A percentile compares a stretch with the other conserved stretches of the same genome.
Evolutionary conservation across 192 early-diverging fungal species (phyloP).

Genomic region (Coemansia sp.): DNA sequence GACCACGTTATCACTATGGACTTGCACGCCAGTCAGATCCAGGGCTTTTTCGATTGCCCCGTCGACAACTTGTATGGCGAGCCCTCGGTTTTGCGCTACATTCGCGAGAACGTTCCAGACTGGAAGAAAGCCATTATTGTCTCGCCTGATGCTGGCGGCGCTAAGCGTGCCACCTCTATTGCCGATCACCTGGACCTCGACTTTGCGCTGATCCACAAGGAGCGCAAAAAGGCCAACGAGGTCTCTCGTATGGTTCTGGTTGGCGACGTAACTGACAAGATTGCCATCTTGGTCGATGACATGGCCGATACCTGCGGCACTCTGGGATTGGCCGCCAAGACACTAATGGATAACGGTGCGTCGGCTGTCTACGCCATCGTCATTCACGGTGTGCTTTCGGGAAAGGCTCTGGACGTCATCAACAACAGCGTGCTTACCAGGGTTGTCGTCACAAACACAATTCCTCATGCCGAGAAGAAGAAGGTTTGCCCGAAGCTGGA

Average conservation of each 20-base stretch:
- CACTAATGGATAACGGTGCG: conserved; percentile 88
- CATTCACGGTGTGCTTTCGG: conserved; percentile 91
- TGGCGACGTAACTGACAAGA: conserved; percentile 88
- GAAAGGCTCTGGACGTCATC: conserved; percentile 89
- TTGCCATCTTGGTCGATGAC: conserved; percentile 95
- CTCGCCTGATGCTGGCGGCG: conserved; percentile 96
- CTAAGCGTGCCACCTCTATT: conserved; percentile 92
- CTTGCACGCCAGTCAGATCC: conserved; percentile 91
- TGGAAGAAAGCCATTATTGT: conserved; percentile 92
- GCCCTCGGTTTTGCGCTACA: conserved; percentile 88
- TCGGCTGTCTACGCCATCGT: conserved; percentile 93
- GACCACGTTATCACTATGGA: conserved; percentile 93
- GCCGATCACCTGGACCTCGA: conserved; percentile 93
- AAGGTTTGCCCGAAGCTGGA: conserved; percentile 76
- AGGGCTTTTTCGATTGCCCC: conserved; percentile 83
- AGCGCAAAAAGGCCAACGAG: conserved; percentile 87
- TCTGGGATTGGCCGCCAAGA: conserved; percentile 83
- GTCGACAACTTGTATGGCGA: conserved; percentile 97
- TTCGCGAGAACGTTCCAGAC: conserved; percentile 83
- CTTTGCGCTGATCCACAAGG: conserved; percentile 98
- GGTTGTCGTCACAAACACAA: conserved; percentile 81
- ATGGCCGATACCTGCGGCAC: conserved; percentile 98
- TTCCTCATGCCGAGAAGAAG: conserved; percentile 80
- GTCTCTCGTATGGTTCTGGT: conserved; percentile 93
- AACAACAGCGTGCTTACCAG: conserved; percentile 73